phyloP scores from a whole-genome alignment of 2,329 filamentous ascomycete species.

The Cladobotryum protrusum region DNA sequence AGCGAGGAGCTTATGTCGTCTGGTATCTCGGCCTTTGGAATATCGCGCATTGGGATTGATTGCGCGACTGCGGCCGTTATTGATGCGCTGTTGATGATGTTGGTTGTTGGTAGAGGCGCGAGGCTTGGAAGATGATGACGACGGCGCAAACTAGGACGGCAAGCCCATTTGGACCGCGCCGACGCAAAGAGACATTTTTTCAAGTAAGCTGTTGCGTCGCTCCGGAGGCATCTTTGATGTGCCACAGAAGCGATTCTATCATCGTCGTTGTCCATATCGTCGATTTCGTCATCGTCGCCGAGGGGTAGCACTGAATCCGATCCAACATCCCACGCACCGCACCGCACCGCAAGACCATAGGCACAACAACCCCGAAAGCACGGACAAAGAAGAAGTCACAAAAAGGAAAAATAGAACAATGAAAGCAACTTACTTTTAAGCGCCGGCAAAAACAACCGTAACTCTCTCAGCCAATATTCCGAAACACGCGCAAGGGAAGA shows the following conservation, averaged over 20 bases:
- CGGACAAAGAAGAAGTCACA: constrained; percentile 15
- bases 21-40: too few relatives aligned
- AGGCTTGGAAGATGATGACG: too few relatives aligned
- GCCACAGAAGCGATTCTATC: not conserved
- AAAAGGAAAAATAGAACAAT: constrained; percentile 10
- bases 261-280: constrained; percentile 1
- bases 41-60: too few relatives aligned
- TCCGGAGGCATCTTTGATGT: not conserved
- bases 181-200: too few relatives aligned
- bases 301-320: constrained; percentile 13
- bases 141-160: too few relatives aligned
- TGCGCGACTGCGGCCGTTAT: too few relatives aligned
- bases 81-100: too few relatives aligned
- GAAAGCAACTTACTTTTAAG: constrained; percentile 46
- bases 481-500: constrained; percentile 44
- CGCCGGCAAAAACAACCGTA: constrained; percentile 44
- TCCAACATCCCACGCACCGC: constrained; percentile 9
- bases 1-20: too few relatives aligned
- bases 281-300: constrained; percentile 10
- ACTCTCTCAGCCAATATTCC: constrained; percentile 37
- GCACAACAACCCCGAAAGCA: constrained; percentile 12
- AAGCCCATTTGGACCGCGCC: too few relatives aligned
- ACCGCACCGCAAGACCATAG: not conserved
- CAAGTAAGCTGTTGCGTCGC: too few relatives aligned
- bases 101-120: too few relatives aligned